Evolutionary conservation across 306 rosid genomes (phyloP).

Genomic region (Vachellia collinsii): DNA sequence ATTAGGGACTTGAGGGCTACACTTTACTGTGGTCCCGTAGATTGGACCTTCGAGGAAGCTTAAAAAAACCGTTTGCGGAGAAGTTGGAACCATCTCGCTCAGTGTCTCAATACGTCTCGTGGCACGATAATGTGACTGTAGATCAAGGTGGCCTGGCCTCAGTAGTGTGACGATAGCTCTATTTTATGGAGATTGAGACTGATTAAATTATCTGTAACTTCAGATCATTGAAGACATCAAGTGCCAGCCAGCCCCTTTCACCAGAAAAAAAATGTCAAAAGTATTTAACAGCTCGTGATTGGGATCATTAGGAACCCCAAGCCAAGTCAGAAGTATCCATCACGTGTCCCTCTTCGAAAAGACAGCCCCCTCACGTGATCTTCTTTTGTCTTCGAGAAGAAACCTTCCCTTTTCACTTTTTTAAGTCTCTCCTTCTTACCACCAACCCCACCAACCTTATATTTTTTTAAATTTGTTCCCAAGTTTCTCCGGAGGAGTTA

Average conservation of each 20-base stretch:
- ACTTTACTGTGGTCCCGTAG: background rate
- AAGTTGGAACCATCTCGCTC: constrained; percentile 29
- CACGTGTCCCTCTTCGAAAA: constrained; percentile 39
- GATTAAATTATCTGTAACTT: background rate
- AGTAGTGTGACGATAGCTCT: background rate
- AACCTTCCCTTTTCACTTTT: constrained; percentile 15
- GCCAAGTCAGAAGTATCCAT: background rate
- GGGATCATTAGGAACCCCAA: too few species aligned
- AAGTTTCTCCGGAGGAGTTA: too few species aligned
- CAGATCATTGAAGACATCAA: too few species aligned
- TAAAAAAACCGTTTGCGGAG: constrained; percentile 37
- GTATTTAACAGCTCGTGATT: too few species aligned
- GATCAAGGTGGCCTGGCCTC: background rate
- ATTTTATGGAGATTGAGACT: background rate
- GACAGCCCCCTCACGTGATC: constrained; percentile 50
- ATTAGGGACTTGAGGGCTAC: background rate
- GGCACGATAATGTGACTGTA: background rate
- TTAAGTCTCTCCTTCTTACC: background rate
- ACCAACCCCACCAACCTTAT: background rate
- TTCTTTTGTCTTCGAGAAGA: constrained; percentile 35
- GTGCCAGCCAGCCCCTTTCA: too few species aligned
- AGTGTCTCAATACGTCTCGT: background rate
- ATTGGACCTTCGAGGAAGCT: constrained; percentile 21
- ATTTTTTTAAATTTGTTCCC: too few species aligned
- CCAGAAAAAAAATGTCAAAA: too few species aligned